phyloP scores from a whole-genome alignment of 352 stramenopile genomes.

The Phytophthora pini region DNA sequence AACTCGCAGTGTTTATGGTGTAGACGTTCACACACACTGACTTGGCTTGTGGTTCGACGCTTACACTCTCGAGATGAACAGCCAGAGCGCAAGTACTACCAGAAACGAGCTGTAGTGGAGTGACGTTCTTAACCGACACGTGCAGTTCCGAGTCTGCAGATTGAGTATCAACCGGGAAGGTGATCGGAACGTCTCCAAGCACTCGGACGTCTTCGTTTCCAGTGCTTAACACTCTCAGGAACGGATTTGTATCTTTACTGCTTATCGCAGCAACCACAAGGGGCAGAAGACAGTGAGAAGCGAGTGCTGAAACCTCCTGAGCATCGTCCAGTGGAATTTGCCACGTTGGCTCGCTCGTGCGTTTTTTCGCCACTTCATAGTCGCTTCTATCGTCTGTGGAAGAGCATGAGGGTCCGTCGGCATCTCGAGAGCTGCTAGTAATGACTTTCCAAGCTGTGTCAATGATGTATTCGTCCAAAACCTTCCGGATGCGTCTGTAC shows the following conservation, averaged over 20 bases:
- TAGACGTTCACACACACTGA: conserved; percentile 27
- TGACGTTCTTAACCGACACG: conserved; percentile 23
- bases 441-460: conserved; percentile 63
- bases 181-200: conserved; percentile 12
- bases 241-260: neutral
- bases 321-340: conserved; percentile 12
- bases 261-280: conserved; percentile 19
- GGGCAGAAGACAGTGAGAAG: conserved; percentile 23
- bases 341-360: conserved; percentile 40
- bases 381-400: conserved; percentile 37
- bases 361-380: conserved; percentile 55
- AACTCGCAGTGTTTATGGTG: conserved; percentile 3
- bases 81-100: conserved; percentile 19
- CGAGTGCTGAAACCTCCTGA: conserved; percentile 15
- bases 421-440: conserved; percentile 3
- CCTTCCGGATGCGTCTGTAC: conserved; percentile 67
- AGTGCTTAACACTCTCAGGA: conserved; percentile 8
- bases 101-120: conserved; percentile 21
- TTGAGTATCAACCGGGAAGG: conserved; percentile 12
- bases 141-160: conserved; percentile 5
- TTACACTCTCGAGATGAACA: conserved; percentile 25
- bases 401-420: conserved; percentile 7
- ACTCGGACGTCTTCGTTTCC: neutral
- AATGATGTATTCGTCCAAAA: conserved; percentile 69
- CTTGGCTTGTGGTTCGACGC: neutral